phyloP scores from a whole-genome alignment of 352 stramenopile genomes.

The Globisporangium canariense region DNA sequence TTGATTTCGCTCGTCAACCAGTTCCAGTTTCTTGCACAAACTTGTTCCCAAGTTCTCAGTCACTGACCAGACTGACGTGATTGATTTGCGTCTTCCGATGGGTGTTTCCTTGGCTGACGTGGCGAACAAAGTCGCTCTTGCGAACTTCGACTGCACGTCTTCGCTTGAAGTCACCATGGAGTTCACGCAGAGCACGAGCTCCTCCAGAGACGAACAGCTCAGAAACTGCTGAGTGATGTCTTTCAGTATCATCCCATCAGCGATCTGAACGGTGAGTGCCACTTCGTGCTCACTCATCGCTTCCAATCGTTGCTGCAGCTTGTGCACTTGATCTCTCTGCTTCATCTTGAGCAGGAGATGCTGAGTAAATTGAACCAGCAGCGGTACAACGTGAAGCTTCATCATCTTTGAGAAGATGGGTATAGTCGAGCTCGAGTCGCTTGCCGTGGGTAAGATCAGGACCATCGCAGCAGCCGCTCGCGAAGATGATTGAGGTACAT shows the following conservation, averaged over 20 bases:
- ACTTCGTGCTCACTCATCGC: not conserved
- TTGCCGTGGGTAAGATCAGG: conserved; percentile 1
- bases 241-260: not conserved
- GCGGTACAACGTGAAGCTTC: conserved; percentile 3
- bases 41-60: not conserved
- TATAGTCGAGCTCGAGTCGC: not conserved
- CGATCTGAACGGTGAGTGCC: not conserved
- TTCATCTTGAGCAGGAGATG: not conserved
- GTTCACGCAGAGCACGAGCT: conserved; percentile 13
- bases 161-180: conserved; percentile 3
- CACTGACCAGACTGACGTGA: conserved; percentile 4
- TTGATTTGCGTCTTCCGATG: not conserved
- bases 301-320: conserved; percentile 3
- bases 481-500: not conserved
- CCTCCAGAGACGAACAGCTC: conserved; percentile 12
- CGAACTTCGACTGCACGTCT: conserved; percentile 2
- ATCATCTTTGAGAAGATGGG: not conserved
- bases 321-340: not conserved
- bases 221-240: not conserved
- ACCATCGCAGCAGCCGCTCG: conserved; percentile 10
- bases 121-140: conserved; percentile 3
- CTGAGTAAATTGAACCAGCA: conserved; percentile 10
- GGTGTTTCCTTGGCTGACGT: not conserved
- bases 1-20: conserved; percentile 2
- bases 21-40: not conserved